Evolutionary conservation across 345 rosid species (phyloP), one percentile per base, ranked within the genome.

Genomic region (Mallotus nudiflorus): DNA sequence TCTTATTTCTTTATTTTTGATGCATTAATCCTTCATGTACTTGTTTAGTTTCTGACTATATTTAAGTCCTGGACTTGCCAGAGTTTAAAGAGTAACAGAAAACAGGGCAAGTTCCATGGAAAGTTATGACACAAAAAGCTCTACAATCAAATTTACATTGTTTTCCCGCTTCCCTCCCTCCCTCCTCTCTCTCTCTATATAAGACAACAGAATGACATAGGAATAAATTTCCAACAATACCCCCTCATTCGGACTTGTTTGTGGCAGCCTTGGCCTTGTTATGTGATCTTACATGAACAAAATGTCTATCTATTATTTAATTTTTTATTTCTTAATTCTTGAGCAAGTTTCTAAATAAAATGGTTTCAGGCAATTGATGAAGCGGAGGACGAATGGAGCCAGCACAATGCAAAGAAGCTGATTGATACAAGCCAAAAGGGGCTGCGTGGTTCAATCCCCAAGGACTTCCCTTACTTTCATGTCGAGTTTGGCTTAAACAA

Each of bases 301-400:
- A 51, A 6, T 6, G 6, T 49, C 3, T 3, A 45, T 12, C 3
- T 9, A 22, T 22, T 22, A 9, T 52, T 20, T 9, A 29, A n/a
- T 44, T 46, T 16, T 65, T 59, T 15, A 20, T 24, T 66, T 15
- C 31, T 25, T 40, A 5, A n/a, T 35, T 33, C 61, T n/a, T 46
- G 0, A 14, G 35, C 13, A n/a, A 19, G 20, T 28, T 11, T 64
- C 19, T 33, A 35, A 16, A 60, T 25, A 18, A n/a, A 15, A 29
- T 50, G 67, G 22, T 35, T 59, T 65, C 84, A 87, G 96, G 98
- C 98, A 13, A 95, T 95, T 14, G 96, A 95, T 10, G 98, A 95
- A 82, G 99, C 99, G 1, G 98, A 92, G 79, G 96, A 93, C 19
- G 98, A 95, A 67, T 95, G 97, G 99, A 95, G 97, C 85, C 99